These are phyloP conservation scores for Citrullus colocynthis DNA, from an alignment of 306 rosid genomes.

Conservation along the genomic window DNA sequence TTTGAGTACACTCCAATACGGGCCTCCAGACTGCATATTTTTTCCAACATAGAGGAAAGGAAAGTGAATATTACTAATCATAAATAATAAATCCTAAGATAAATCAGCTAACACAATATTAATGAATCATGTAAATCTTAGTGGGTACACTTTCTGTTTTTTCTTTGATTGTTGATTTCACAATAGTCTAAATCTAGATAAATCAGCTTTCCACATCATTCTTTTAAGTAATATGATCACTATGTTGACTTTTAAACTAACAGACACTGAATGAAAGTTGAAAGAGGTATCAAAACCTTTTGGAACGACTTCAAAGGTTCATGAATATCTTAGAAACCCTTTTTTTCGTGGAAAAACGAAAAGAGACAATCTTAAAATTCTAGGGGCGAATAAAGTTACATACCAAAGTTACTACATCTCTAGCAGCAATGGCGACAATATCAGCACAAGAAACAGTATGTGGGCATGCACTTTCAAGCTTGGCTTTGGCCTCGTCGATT, in stretches of 20 bases:
- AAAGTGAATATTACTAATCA: background rate
- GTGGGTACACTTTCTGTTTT: too few species aligned
- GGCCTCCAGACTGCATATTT: constrained; percentile 49
- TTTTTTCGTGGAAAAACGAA: too few species aligned
- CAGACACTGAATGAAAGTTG: background rate
- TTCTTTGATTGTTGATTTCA: too few species aligned
- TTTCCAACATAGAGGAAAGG: background rate
- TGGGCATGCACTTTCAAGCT: constrained; percentile 59
- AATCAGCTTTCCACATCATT: background rate
- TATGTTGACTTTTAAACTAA: background rate
- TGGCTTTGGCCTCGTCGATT: constrained; percentile 48
- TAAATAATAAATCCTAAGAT: background rate
- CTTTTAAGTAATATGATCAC: background rate
- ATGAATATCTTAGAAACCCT: background rate
- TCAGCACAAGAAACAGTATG: constrained; percentile 63
- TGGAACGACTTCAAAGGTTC: background rate
- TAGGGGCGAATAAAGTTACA: background rate
- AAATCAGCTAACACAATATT: background rate
- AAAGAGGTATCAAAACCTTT: background rate
- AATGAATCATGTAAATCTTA: too few species aligned
- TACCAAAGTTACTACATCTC: constrained; percentile 57
- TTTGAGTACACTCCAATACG: constrained; percentile 46
- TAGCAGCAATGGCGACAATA: constrained; percentile 52
- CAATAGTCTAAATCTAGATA: background rate
- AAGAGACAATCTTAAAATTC: too few species aligned